Evolutionary conservation across 179 eudicot species (phyloP), one percentile per base, ranked within the genome.

Genomic region (Actinidia arguta): DNA sequence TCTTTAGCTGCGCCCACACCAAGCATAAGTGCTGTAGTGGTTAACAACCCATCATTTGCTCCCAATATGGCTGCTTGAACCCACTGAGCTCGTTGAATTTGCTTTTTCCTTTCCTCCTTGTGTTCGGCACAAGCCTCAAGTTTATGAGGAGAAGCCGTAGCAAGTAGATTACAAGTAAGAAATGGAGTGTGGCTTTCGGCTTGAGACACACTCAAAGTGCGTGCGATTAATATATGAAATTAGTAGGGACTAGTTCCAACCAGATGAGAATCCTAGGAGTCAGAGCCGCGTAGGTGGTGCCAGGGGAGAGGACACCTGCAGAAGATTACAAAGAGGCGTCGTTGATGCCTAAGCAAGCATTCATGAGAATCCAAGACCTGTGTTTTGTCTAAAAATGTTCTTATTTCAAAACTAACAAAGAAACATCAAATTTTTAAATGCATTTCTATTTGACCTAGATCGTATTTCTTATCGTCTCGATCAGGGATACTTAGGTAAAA

Each of bases 21-120:
- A 1, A 93, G 88, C 94, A 92, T 90, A 27, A 93, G 86, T 14
- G 93, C 83, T 48, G 93, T 86, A 25, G 91, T 88, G 8, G 93
- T 89, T 4, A 93, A 91, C 71, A 93, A 85, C 13, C 97, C 94
- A 27, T 93, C 94, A 50, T 92, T 93, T 13, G 94, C 94, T 36
- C 96, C 96, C 8, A 93, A 89, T 8, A 93, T 85, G 4, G 93
- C 92, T 0, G 94, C 97, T 46, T 94, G 82, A 0, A 94, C 88
- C 96, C 95, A 94, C 73, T 94, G 93, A 9, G 87, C 91, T 58
- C 94, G 78, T 18, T 85, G 84, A 44, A 86, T 2, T 10, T 36
- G 74, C 18, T 78, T 58, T 27, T 68, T 3, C 62, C 24, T 74
- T 16, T 56, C 27, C 17, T 11, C 80, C 81, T 82, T 73, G 84